A percentile compares a stretch with the other conserved stretches of the same genome.
Evolutionary conservation across 2,329 filamentous ascomycete genomes (phyloP).

Genomic region (Didymella keratinophila): DNA sequence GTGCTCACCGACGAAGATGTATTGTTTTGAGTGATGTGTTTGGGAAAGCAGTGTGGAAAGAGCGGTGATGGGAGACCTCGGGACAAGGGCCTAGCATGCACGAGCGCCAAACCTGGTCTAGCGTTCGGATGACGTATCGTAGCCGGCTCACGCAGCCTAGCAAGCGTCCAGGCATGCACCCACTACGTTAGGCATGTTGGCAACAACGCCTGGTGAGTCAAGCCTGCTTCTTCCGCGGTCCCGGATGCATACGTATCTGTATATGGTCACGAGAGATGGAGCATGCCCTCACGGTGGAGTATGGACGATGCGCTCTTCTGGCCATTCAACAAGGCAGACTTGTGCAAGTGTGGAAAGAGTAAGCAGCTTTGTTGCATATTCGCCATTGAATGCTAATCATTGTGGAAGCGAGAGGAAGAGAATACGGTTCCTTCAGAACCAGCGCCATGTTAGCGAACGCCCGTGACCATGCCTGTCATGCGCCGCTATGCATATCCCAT

Average conservation of each 20-base stretch:
- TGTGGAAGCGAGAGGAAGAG: conserved; percentile 1
- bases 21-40: conserved; percentile 14
- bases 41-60: conserved; percentile 29
- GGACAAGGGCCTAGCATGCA: conserved; percentile 19
- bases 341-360: conserved; percentile 2
- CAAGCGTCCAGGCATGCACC: conserved; percentile 12
- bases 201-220: conserved; percentile 14
- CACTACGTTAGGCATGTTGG: conserved; percentile 13
- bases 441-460: conserved; percentile 27
- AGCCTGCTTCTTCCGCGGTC: conserved; percentile 3
- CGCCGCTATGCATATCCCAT: conserved; percentile 22
- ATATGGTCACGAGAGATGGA: conserved; percentile 10
- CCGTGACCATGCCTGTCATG: conserved; percentile 29
- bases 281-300: not conserved
- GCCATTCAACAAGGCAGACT: conserved; percentile 6
- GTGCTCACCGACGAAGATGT: conserved; percentile 43
- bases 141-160: conserved; percentile 5
- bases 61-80: conserved; percentile 34
- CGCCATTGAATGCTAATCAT: not conserved
- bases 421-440: conserved; percentile 3
- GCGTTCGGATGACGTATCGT: conserved; percentile 29
- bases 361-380: conserved; percentile 4
- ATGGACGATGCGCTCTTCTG: not conserved
- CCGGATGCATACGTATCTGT: conserved; percentile 1
- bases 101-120: conserved; percentile 8